Evolutionary conservation across 2,329 filamentous ascomycete genomes (phyloP), one percentile per base, ranked within the genome.

Genomic region (Colletotrichum truncatum): DNA sequence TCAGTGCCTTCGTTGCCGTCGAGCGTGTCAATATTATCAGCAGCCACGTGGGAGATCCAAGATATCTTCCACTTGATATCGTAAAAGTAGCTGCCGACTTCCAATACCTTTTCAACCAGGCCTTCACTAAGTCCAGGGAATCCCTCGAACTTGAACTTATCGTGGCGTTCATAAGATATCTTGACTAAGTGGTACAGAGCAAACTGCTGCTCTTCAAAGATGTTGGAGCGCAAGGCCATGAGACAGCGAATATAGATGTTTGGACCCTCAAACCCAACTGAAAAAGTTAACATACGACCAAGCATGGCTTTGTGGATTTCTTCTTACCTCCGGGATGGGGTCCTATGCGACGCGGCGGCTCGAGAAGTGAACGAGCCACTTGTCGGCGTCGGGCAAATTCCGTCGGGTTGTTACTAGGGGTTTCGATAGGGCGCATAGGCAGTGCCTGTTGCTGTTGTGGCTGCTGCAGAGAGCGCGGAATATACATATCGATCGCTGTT

Each of bases 121-220:
- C 93, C 92, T 77, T 98, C 96, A 1, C 93, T 93, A 26, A 99
- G 85, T 9, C 93, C 91, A 2, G 93, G 91, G 71, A 98, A 98
- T 5, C 93, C 92, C 71, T 97, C 94, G 70, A 98, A 98, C 66
- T 93, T 92, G 79, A 97, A 98, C 77, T 97, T 97, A 75, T 98
- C 96, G 46, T 95, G 95, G 43, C 94, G 88, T 77, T 98, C 94
- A 73, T 91, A 96, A 0, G 94, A 98, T 26, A 98, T 98, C 75
- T 97, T 97, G 65, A 98, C 94, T 4, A 98, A 81, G 72, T 98
- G 95, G 72, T 97, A 93, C 10, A 98, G 82, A 0, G 94, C 95
- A 78, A 97, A 98, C n/a, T 93, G 90, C 72, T 98, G 92, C 75
- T 99, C 95, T 11, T 90, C 86, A 4, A 87, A 86, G 25, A 97